phyloP scores from a whole-genome alignment of 495 filamentous ascomycete genomes.

The Parathielavia hyrcaniae region DNA sequence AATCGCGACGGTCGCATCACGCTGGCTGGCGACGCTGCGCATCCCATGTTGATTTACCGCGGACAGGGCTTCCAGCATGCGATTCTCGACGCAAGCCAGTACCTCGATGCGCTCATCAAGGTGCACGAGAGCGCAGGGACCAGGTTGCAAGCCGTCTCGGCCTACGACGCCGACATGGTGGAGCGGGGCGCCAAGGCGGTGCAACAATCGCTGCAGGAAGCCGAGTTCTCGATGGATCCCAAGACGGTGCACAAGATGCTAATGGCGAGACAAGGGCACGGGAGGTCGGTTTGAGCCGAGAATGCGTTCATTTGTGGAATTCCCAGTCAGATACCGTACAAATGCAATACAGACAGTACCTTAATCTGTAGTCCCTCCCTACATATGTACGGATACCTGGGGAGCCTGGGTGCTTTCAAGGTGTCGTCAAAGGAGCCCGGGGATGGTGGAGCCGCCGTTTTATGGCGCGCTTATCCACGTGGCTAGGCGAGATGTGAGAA shows the following conservation, averaged over 20 bases:
- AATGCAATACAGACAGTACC: no score
- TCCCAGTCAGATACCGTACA: no score
- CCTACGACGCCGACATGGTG: conserved; percentile 48
- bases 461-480: background rate
- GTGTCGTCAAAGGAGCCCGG: no score
- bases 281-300: background rate
- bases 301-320: no score
- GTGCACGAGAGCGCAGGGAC: conserved; percentile 24
- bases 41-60: conserved; percentile 52
- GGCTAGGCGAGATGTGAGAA: background rate
- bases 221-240: conserved; percentile 20
- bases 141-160: conserved; percentile 24
- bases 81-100: conserved; percentile 40
- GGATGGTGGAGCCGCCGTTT: no score
- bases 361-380: no score
- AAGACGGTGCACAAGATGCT: conserved; percentile 22
- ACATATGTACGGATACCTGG: no score
- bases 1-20: conserved; percentile 46
- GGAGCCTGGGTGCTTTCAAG: no score
- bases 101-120: conserved; percentile 33
- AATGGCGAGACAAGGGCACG: conserved; percentile 24
- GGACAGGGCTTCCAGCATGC: conserved; percentile 51
- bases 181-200: conserved; percentile 44
- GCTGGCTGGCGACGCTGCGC: conserved; percentile 53
- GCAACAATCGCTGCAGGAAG: conserved; percentile 19